These are phyloP conservation scores for Colletotrichum sp. DNA, from an alignment of 2,329 filamentous ascomycete genomes.

Conservation along the genomic window DNA sequence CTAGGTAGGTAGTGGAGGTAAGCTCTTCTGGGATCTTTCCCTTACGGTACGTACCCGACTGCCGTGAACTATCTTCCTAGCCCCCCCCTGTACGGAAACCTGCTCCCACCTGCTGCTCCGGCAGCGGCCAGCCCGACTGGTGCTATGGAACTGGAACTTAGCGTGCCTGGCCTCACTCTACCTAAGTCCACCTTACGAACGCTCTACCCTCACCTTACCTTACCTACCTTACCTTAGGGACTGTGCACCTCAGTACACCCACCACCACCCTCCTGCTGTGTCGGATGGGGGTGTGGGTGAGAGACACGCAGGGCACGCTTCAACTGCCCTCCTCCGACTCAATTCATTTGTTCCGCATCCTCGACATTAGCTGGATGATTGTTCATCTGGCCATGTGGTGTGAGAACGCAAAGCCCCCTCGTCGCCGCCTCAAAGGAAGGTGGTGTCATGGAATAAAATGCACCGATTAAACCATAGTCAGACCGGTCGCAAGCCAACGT, in stretches of 20 bases:
- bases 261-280: neutral
- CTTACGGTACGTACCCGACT: slow-evolving; percentile 5
- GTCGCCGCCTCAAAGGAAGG: neutral
- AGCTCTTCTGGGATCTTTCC: neutral
- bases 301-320: neutral
- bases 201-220: neutral
- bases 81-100: slow-evolving; percentile 3
- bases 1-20: neutral
- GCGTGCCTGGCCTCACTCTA: neutral
- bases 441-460: neutral
- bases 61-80: neutral
- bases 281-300: neutral
- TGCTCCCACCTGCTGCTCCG: slow-evolving; percentile 11
- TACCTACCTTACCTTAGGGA: no score
- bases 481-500: neutral
- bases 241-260: neutral
- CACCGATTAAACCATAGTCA: neutral
- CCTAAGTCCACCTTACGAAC: neutral
- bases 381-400: neutral
- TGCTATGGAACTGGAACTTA: neutral
- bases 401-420: neutral
- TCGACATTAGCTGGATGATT: neutral
- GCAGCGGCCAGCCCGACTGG: slow-evolving; percentile 8
- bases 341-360: neutral
- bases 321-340: neutral